Conservation (phyloP, 441 rosid genomes). For the Populus hybrid region DNA sequence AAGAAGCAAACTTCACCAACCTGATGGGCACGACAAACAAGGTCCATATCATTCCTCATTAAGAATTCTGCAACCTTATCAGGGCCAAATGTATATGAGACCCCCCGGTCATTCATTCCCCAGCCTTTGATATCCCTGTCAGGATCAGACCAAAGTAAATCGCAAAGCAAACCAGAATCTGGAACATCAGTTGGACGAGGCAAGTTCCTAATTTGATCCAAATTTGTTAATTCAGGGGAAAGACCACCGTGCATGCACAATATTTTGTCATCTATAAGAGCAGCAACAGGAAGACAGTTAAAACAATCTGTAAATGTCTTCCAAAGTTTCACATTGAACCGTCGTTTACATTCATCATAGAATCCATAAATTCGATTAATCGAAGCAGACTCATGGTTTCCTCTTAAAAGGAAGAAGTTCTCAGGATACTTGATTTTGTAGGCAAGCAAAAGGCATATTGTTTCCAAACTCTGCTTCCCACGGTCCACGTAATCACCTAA, state of each 20-base stretch:
- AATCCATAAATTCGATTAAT: conserved; percentile 90
- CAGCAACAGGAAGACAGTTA: too few species aligned
- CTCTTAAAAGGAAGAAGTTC: conserved; percentile 46
- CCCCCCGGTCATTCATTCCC: conserved; percentile 97
- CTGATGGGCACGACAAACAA: conserved; percentile 98
- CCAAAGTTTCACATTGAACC: conserved; percentile 87
- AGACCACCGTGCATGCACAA: too few species aligned
- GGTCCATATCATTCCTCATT: conserved; percentile 72
- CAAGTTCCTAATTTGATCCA: conserved; percentile 77
- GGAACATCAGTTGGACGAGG: conserved; percentile 77
- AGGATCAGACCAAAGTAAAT: conserved; percentile 98
- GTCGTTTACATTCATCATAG: conserved; percentile 88
- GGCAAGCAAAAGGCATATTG: conserved; percentile 85
- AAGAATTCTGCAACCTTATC: conserved; percentile 48
- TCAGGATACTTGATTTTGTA: conserved; percentile 67
- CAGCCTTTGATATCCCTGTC: conserved; percentile 79
- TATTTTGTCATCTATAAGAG: too few species aligned
- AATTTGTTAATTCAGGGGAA: conserved; percentile 37
- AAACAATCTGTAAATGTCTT: conserved; percentile 37
- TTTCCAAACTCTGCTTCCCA: conserved; percentile 95
- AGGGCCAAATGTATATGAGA: conserved; percentile 53
- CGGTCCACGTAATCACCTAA: conserved; percentile 94
- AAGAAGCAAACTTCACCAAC: conserved; percentile 27
- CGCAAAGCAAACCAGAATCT: conserved; percentile 84
- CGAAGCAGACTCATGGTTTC: conserved; percentile 91